Conservation (phyloP, 352 stramenopile genomes). For the Pythium brassicae region DNA sequence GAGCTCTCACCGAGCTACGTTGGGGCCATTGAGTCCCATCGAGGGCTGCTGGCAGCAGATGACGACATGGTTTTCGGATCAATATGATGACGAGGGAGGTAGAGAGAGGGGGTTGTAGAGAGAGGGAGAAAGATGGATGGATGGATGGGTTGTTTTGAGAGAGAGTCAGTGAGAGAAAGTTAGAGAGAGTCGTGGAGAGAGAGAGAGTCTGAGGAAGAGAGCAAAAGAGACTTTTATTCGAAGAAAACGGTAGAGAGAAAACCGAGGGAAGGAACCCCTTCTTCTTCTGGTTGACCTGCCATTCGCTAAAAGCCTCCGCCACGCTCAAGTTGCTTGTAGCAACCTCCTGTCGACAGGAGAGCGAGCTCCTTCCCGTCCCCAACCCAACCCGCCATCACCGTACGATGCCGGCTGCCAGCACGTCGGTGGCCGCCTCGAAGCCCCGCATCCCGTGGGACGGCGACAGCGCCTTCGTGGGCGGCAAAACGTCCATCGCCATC, state of each 20-base stretch:
- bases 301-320: not conserved
- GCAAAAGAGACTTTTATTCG: not conserved
- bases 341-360: too few species aligned
- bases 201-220: not conserved
- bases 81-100: too few species aligned
- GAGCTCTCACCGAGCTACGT: too few species aligned
- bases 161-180: not conserved
- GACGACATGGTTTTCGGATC: too few species aligned
- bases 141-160: not conserved
- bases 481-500: constrained; percentile 47
- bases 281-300: too few species aligned
- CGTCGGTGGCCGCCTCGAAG: not conserved
- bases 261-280: too few species aligned
- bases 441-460: constrained; percentile 9
- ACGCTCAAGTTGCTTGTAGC: not conserved
- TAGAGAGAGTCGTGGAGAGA: not conserved
- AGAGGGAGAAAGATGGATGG: not conserved
- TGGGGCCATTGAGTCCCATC: too few species aligned
- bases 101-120: too few species aligned
- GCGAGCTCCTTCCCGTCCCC: too few species aligned
- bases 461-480: constrained; percentile 9
- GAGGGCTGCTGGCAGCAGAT: too few species aligned
- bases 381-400: too few species aligned
- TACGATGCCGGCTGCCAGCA: not conserved
- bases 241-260: too few species aligned